Percentiles rank a stretch among this genome's conserved stretches.
These are phyloP conservation scores for Scheffersomyces segobiensis DNA, from an alignment of 1,139 yeast genomes.

Conservation along the genomic window DNA sequence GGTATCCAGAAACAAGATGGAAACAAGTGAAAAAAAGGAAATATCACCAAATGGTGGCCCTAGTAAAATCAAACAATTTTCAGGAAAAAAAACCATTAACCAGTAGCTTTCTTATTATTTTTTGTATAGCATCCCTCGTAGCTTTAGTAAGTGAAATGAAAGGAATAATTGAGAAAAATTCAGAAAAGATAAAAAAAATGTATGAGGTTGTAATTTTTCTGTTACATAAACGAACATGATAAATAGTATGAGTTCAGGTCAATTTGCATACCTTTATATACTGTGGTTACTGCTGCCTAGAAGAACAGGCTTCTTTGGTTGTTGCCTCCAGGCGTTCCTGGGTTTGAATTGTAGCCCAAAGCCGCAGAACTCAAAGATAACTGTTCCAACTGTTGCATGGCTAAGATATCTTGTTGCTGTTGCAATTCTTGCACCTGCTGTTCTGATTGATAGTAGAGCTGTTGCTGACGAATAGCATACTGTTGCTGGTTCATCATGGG, in stretches of 20 bases:
- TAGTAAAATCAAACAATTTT: background rate
- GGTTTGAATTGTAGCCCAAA: slow-evolving; percentile 48
- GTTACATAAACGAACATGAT: background rate
- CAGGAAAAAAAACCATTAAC: background rate
- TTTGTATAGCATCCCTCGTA: background rate
- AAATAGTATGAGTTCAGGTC: background rate
- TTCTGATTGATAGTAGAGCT: slow-evolving; percentile 1
- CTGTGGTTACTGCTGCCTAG: slow-evolving; percentile 5
- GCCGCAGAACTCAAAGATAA: slow-evolving; percentile 51
- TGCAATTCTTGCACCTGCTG: slow-evolving; percentile 6
- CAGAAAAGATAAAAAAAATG: background rate
- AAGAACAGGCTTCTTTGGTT: slow-evolving; percentile 22
- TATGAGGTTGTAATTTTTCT: background rate
- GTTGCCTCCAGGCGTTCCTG: slow-evolving; percentile 37
- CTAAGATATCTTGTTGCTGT: slow-evolving; percentile 32
- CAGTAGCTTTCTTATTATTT: background rate
- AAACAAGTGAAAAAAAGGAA: background rate
- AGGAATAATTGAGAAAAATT: background rate
- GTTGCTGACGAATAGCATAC: slow-evolving; percentile 1
- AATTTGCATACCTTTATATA: background rate
- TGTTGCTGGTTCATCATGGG: slow-evolving; percentile 2
- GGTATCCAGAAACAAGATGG: background rate
- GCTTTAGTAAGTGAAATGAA: background rate
- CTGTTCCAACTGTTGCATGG: slow-evolving; percentile 52
- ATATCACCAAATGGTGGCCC: background rate